Evolutionary conservation across 1,284 basidiomycete species (phyloP), one percentile per base, ranked within the genome.

Genomic region (Puccinia triticina): DNA sequence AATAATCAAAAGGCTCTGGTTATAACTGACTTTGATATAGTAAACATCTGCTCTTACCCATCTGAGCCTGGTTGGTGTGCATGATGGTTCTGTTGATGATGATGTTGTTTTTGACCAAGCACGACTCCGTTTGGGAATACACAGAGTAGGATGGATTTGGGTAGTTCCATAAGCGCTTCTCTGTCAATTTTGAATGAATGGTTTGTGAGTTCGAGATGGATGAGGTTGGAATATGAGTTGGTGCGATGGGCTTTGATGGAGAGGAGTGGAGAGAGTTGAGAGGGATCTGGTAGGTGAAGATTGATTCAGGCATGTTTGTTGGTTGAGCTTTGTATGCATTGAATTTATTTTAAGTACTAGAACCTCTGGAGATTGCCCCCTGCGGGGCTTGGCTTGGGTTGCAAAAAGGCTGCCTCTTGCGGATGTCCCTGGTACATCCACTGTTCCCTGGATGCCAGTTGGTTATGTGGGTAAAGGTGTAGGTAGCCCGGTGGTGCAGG

Each of bases 61-160:
- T 46, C 78, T 75, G 83, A 83, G 80, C 94, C 94, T 26, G n/a
- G n/a, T n/a, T n/a, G n/a, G n/a, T n/a, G n/a, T n/a, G n/a, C n/a
- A n/a, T 43, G 40, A 83, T 71, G 61, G 73, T 66, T 67, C 83
- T 50, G 85, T 84, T 85, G 69, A 83, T 85, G n/a, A n/a, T n/a
- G 90, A 23, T 92, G 91, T 82, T 92, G 92, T 85, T 96, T 94
- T 84, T 94, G 90, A 86, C 93, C 94, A 82, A 99, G 90, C 72
- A 98, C 94, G 84, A 99, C 91, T 14, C 97, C 96, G 86, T 99
- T 98, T 18, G 96, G 96, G 87, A 99, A 99, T 81, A 99, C 90
- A 87, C 96, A 98, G 72, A 99, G 90, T 83, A 99, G 89, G 69
- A 99, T 94, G 37, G 93, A 95, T 90, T 99, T 97, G 11, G 96